Conservation (phyloP, 164 flowering plant species). For the Hamamelis virginiana region DNA sequence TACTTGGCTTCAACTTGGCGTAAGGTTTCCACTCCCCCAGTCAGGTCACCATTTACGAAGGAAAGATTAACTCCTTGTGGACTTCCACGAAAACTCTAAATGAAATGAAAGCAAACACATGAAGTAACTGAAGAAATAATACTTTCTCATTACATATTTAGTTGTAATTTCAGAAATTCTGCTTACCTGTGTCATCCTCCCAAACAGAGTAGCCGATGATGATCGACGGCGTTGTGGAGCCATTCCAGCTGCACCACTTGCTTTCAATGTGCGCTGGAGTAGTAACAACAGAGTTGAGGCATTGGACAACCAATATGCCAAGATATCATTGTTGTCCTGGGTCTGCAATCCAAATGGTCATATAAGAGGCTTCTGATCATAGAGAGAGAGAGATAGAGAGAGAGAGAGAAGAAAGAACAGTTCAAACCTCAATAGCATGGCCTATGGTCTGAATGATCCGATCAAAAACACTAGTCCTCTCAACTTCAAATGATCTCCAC, state of each 20-base stretch:
- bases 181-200: constrained; percentile 91
- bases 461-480: constrained; percentile 93
- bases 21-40: constrained; percentile 70
- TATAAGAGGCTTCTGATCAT: not conserved
- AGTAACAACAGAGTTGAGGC: constrained; percentile 88
- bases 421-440: constrained; percentile 87
- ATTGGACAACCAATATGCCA: constrained; percentile 97
- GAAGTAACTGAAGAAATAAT: not conserved
- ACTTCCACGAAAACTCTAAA: constrained; percentile 86
- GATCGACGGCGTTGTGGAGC: constrained; percentile 91
- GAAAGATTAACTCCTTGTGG: constrained; percentile 91
- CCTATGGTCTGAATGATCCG: constrained; percentile 93
- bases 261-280: constrained; percentile 93
- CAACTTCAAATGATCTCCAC: constrained; percentile 99
- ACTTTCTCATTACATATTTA: not conserved
- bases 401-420: not conserved
- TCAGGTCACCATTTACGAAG: constrained; percentile 57
- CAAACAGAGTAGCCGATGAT: constrained; percentile 84
- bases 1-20: constrained; percentile 98
- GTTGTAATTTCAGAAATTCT: not conserved
- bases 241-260: constrained; percentile 94
- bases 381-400: constrained; percentile 1
- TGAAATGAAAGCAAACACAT: constrained; percentile 3
- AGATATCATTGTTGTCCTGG: constrained; percentile 79
- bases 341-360: constrained; percentile 43